Conservation (phyloP, 352 stramenopile genomes). For the Globisporangium echinulatum region DNA sequence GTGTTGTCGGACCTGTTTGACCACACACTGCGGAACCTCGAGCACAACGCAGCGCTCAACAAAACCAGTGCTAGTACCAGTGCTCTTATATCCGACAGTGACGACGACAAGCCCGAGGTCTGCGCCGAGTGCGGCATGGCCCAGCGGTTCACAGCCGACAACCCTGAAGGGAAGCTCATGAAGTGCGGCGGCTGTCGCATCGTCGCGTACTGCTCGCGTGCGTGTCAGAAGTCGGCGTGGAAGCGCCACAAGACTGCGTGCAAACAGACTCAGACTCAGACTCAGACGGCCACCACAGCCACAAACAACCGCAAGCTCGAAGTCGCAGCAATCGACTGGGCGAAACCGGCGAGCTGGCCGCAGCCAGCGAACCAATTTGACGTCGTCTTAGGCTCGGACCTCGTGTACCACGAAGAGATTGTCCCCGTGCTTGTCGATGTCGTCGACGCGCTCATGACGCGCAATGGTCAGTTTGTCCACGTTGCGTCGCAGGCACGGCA, state of each 20-base stretch:
- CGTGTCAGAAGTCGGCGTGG: conserved; percentile 85
- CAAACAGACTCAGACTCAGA: conserved; percentile 63
- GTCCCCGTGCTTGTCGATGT: conserved; percentile 70
- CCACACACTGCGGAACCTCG: conserved; percentile 76
- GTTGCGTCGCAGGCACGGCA: conserved; percentile 75
- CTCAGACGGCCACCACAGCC: neutral
- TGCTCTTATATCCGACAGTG: neutral
- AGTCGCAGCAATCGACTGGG: conserved; percentile 78
- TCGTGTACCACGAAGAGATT: conserved; percentile 85
- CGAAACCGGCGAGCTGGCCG: conserved; percentile 67
- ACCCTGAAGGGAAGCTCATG: conserved; percentile 85
- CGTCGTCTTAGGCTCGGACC: conserved; percentile 74
- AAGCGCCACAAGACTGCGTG: conserved; percentile 81
- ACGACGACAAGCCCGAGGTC: conserved; percentile 32
- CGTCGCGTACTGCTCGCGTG: conserved; percentile 79
- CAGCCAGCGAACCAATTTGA: conserved; percentile 39
- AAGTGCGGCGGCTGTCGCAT: conserved; percentile 68
- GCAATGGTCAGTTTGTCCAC: conserved; percentile 60
- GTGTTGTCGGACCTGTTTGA: conserved; percentile 83
- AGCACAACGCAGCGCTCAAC: conserved; percentile 79
- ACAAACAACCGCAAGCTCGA: conserved; percentile 23
- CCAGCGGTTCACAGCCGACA: conserved; percentile 74
- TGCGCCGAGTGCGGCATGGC: conserved; percentile 64
- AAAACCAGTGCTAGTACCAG: conserved; percentile 2
- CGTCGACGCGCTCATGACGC: conserved; percentile 60